These are phyloP conservation scores for Candida ascalaphidarum DNA, from an alignment of 805 yeast genomes.

Conservation along the genomic window DNA sequence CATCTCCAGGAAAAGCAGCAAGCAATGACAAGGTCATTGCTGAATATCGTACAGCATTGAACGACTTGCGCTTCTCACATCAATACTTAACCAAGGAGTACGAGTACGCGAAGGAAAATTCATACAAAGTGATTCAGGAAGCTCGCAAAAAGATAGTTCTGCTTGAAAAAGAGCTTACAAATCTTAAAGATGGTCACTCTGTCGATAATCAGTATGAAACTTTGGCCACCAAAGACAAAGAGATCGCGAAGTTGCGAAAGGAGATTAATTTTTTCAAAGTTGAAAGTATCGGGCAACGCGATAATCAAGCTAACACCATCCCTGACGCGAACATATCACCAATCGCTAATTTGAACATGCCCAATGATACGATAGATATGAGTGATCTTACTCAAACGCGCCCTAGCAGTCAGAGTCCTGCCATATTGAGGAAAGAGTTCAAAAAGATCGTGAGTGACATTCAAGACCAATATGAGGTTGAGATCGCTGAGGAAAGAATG, in stretches of 20 bases:
- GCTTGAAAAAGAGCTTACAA: slow-evolving; percentile 43
- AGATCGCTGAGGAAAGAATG: slow-evolving; percentile 48
- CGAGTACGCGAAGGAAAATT: slow-evolving; percentile 54
- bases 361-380: slow-evolving; percentile 9
- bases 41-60: slow-evolving; percentile 49
- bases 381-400: slow-evolving; percentile 7
- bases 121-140: slow-evolving; percentile 43
- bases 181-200: background rate
- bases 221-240: slow-evolving; percentile 24
- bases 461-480: slow-evolving; percentile 53
- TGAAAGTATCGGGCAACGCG: slow-evolving; percentile 32
- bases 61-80: slow-evolving; percentile 65
- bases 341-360: background rate
- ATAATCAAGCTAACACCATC: background rate
- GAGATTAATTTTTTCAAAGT: slow-evolving; percentile 36
- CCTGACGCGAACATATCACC: too few relatives aligned
- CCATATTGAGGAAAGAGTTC: slow-evolving; percentile 60
- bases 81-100: slow-evolving; percentile 59
- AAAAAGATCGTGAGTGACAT: slow-evolving; percentile 55
- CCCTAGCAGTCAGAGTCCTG: slow-evolving; percentile 29
- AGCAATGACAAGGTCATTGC: slow-evolving; percentile 13
- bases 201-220: slow-evolving; percentile 2
- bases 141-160: slow-evolving; percentile 41
- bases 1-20: slow-evolving; percentile 12
- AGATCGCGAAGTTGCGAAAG: slow-evolving; percentile 34